Evolutionary conservation across 306 rosid species (phyloP), one percentile per base, ranked within the genome.

Genomic region (Betula pendula): DNA sequence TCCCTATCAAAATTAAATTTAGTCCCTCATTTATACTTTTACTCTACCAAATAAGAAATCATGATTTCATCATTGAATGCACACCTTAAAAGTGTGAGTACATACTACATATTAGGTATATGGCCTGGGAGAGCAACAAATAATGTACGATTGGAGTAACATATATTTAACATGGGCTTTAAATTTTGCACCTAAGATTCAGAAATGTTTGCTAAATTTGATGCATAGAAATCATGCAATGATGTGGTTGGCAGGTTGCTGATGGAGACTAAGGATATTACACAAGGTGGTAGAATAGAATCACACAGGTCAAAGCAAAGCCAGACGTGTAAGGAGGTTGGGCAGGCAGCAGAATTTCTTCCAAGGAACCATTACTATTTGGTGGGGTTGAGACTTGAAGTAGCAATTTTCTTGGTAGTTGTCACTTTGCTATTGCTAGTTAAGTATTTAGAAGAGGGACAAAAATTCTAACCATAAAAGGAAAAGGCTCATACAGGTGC

Each of bases 171-270:
- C 70, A 17, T 17, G 70, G 25, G 70, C 70, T 38, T 65, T 65
- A 65, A 65, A 65, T 65, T 38, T 14, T 65, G 70, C 70, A 65
- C 48, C 70, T 65, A 65, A 65, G 25, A 38, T 35, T 40, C 48
- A 38, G 70, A 65, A n/a, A 65, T 38, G 38, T 16, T 29, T n/a
- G n/a, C n/a, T n/a, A n/a, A n/a, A n/a, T n/a, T 2, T 29, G 33
- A 65, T 38, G 24, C 48, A 67, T 51, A 40, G 66, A 76, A 8
- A 52, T 15, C 29, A 0, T 15, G 5, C 5, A 38, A 38, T 0
- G 8, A 38, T 38, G 42, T 38, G 42, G 7, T 38, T 0, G 42
- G 42, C n/a, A n/a, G n/a, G n/a, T n/a, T n/a, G n/a, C n/a, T 38
- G 42, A 38, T 38, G 42, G 42, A 38, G 42, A 38, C 42, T 6